These are phyloP conservation scores for Candolleomyces efflorescens DNA, from an alignment of 768 basidiomycete genomes.

Conservation along the genomic window DNA sequence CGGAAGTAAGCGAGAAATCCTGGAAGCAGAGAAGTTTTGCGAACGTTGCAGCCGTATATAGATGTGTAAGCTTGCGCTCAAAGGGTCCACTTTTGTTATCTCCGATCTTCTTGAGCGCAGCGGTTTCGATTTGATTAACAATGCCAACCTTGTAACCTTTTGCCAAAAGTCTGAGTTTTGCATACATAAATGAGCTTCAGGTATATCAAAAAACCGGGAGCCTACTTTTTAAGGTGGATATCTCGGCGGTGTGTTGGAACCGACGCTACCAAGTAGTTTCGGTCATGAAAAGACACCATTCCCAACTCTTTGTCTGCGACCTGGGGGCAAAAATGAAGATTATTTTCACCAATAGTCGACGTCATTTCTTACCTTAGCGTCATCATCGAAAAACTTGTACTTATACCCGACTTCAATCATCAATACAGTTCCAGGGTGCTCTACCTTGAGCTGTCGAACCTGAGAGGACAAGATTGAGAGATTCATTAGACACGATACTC, in stretches of 20 bases:
- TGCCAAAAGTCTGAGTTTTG: conserved; percentile 51
- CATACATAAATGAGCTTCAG: neutral
- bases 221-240: conserved; percentile 73
- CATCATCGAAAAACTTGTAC: conserved; percentile 78
- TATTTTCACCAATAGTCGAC: neutral
- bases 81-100: conserved; percentile 74
- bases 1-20: conserved; percentile 3
- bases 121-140: conserved; percentile 80
- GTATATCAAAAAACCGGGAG: neutral
- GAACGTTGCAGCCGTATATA: conserved; percentile 88
- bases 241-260: conserved; percentile 67
- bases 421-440: conserved; percentile 62
- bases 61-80: conserved; percentile 64
- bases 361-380: conserved; percentile 59
- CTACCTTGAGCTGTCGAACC: conserved; percentile 56
- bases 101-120: conserved; percentile 81
- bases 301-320: conserved; percentile 74
- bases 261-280: conserved; percentile 73
- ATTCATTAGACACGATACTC: neutral
- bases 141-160: conserved; percentile 82
- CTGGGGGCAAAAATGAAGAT: conserved; percentile 27
- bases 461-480: conserved; percentile 17
- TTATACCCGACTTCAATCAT: conserved; percentile 87
- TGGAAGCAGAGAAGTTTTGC: conserved; percentile 22
- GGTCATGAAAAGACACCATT: conserved; percentile 65